Evolutionary conservation across 805 yeast genomes (phyloP).

Genomic region (Lachancea meyersii): DNA sequence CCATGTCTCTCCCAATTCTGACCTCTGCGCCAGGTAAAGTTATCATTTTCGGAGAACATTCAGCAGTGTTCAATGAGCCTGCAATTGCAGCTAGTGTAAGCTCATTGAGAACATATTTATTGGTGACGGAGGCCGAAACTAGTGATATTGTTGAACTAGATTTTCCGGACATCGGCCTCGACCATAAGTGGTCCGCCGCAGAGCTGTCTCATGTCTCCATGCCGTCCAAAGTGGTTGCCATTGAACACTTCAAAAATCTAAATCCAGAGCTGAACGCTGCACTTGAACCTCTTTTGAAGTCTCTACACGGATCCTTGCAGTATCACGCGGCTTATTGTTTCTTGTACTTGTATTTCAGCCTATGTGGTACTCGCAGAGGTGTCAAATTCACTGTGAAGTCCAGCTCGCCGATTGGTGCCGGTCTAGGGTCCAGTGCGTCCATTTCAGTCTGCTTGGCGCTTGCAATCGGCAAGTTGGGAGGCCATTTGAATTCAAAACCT

Average conservation of each 20-base stretch:
- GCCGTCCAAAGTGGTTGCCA: slow-evolving; percentile 26
- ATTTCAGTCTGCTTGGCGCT: slow-evolving; percentile 77
- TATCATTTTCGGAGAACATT: slow-evolving; percentile 92
- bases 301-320: slow-evolving; percentile 51
- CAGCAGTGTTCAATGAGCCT: slow-evolving; percentile 88
- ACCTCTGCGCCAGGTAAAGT: slow-evolving; percentile 97
- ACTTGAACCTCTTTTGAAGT: slow-evolving; percentile 40
- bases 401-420: slow-evolving; percentile 92
- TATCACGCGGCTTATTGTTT: slow-evolving; percentile 78
- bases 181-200: slow-evolving; percentile 50
- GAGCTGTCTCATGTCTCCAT: slow-evolving; percentile 13
- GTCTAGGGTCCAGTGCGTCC: slow-evolving; percentile 91
- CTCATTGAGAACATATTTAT: slow-evolving; percentile 73
- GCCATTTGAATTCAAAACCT: slow-evolving; percentile 38
- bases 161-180: slow-evolving; percentile 76
- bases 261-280: slow-evolving; percentile 51
- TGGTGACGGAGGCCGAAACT: slow-evolving; percentile 44
- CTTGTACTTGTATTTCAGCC: slow-evolving; percentile 62
- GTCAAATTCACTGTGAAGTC: slow-evolving; percentile 64
- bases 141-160: slow-evolving; percentile 50
- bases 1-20: slow-evolving; percentile 45
- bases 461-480: slow-evolving; percentile 60
- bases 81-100: slow-evolving; percentile 90
- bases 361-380: slow-evolving; percentile 49
- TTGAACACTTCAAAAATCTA: slow-evolving; percentile 41